Evolutionary conservation across 495 filamentous ascomycete genomes (phyloP).

Genomic region (Cladorrhinum samala): DNA sequence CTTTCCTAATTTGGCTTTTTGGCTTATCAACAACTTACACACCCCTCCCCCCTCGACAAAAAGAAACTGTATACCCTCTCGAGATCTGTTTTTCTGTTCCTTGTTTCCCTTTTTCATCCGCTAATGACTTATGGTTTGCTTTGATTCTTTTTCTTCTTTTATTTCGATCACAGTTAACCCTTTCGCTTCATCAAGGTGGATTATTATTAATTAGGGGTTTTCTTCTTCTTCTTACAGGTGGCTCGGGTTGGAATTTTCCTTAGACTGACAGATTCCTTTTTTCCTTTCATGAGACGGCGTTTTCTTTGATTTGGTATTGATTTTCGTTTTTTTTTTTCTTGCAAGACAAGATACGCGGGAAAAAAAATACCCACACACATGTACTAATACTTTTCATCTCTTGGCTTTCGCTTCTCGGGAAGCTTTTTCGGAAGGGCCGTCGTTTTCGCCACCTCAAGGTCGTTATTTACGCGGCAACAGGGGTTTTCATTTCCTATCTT

Average conservation of each 20-base stretch:
- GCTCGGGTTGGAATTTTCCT: background rate
- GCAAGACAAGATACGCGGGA: background rate
- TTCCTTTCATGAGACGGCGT: background rate
- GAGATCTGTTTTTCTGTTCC: conserved; percentile 1
- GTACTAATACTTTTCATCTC: background rate
- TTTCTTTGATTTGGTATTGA: background rate
- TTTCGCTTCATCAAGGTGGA: too few species aligned
- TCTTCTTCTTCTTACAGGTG: background rate
- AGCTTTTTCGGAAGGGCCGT: background rate
- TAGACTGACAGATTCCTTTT: too few species aligned
- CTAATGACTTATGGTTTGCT: conserved; percentile 1
- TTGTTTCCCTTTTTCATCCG: background rate
- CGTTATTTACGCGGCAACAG: background rate
- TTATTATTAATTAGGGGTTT: background rate
- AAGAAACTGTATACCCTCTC: conserved; percentile 2
- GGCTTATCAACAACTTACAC: too few species aligned
- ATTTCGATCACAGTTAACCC: background rate
- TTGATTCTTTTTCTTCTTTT: background rate
- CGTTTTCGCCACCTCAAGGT: too few species aligned
- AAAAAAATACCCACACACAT: background rate
- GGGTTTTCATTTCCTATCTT: too few species aligned
- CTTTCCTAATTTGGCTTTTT: too few species aligned
- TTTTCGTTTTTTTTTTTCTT: background rate
- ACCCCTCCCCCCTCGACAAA: background rate
- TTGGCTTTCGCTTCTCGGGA: too few species aligned